Conservation (phyloP, 352 stramenopile genomes). For the Globisporangium iwayamae region DNA sequence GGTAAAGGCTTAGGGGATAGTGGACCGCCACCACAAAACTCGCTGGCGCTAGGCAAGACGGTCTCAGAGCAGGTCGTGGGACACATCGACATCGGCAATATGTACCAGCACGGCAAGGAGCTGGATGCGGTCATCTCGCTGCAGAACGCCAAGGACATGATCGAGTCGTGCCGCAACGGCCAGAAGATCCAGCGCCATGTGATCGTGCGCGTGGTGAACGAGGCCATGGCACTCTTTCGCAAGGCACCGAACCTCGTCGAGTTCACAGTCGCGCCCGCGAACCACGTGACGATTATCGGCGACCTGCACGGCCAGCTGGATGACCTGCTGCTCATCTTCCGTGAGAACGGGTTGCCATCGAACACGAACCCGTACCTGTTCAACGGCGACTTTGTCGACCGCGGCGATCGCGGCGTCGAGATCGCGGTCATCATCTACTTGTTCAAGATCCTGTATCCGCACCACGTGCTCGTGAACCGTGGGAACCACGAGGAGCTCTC, state of each 20-base stretch:
- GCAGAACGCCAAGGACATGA: slow-evolving; percentile 58
- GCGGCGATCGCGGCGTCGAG: slow-evolving; percentile 74
- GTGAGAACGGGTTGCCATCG: slow-evolving; percentile 76
- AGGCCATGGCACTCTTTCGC: slow-evolving; percentile 48
- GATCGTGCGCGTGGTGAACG: slow-evolving; percentile 69
- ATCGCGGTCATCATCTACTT: slow-evolving; percentile 79
- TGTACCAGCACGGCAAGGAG: slow-evolving; percentile 69
- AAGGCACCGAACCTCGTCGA: slow-evolving; percentile 62
- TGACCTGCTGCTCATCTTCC: slow-evolving; percentile 70
- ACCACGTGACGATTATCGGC: slow-evolving; percentile 77
- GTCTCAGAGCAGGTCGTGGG: slow-evolving; percentile 62
- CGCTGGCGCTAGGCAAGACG: slow-evolving; percentile 31
- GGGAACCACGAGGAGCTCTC: slow-evolving; percentile 87
- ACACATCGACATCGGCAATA: slow-evolving; percentile 81
- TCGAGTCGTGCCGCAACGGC: slow-evolving; percentile 77
- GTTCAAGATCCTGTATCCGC: slow-evolving; percentile 76
- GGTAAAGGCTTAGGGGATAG: slow-evolving; percentile 20
- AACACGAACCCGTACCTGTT: slow-evolving; percentile 83
- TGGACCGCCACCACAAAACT: slow-evolving; percentile 16
- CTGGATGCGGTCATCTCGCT: slow-evolving; percentile 63
- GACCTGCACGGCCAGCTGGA: slow-evolving; percentile 86
- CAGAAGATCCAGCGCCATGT: slow-evolving; percentile 75
- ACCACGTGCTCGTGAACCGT: slow-evolving; percentile 72
- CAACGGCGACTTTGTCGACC: slow-evolving; percentile 85
- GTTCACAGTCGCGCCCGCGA: slow-evolving; percentile 59